Percentiles rank a stretch among this genome's conserved stretches.
These are phyloP conservation scores for Senna siamea DNA, from an alignment of 306 rosid species.

Conservation along the genomic window DNA sequence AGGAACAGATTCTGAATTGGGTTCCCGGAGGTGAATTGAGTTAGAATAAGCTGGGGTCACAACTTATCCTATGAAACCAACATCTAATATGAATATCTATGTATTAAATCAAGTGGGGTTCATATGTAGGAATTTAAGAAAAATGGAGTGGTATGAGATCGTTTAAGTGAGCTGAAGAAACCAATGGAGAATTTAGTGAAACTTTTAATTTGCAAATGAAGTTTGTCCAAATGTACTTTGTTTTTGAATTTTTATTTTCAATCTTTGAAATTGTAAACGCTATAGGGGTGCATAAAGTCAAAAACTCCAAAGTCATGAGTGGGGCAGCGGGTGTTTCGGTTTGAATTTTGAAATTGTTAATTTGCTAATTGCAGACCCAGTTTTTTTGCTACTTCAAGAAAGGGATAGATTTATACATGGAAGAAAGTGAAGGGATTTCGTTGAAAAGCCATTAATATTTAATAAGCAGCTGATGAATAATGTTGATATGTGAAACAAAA, in stretches of 20 bases:
- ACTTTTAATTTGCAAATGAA: conserved; percentile 16
- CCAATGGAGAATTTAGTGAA: conserved; percentile 20
- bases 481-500: no score
- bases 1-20: no score
- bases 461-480: no score
- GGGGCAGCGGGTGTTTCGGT: conserved; percentile 19
- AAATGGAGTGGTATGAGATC: background rate
- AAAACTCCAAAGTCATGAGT: conserved; percentile 29
- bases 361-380: background rate
- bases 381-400: no score
- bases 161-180: conserved; percentile 26
- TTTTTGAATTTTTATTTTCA: background rate
- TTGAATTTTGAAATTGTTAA: conserved; percentile 38
- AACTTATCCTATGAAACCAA: background rate
- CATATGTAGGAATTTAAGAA: background rate
- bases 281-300: conserved; percentile 30
- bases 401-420: no score
- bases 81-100: background rate
- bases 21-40: no score
- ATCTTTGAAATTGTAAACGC: conserved; percentile 35
- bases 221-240: conserved; percentile 27
- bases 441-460: no score
- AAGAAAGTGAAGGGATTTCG: no score
- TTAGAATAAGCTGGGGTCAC: no score
- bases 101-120: no score